Evolutionary conservation across 345 rosid species (phyloP), one percentile per base, ranked within the genome.

Genomic region (Brassica carinata): DNA sequence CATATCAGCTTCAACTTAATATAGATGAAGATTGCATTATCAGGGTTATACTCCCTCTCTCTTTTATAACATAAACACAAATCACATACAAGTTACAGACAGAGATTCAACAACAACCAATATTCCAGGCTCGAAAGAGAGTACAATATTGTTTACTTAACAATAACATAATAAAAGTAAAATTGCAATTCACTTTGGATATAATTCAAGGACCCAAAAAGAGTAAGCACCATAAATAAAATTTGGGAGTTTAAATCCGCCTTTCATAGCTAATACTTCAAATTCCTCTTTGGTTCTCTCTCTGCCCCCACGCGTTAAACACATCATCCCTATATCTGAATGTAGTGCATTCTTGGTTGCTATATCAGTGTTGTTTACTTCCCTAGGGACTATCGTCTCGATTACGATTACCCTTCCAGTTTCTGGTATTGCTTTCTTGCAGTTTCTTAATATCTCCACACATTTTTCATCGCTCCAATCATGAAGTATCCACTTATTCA

Each of bases 251-350:
- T 65, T 65, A 14, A 65, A 75, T n/a, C 78, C 71, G 0, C 71
- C 51, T 65, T 75, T 33, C 23, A 13, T 48, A 3, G 72, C 72
- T 6, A 65, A 53, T 51, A 51, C 72, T 1, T 65, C 64, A 51
- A 65, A 65, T 7, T 61, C 76, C 2, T 73, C 26, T n/a, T 73
- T n/a, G n/a, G 68, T 61, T 38, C 68, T 73, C 23, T 73, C 76
- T 73, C 43, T 73, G 6, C 68, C 77, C 6, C 40, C 77, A 23
- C 14, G 8, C 2, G 51, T 58, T 59, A 26, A 0, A 18, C 43
- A 5, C 69, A 73, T 73, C 69, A 73, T 62, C 3, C 0, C 1
- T 27, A 73, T 5, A 43, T 73, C 68, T 8, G 0, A 5, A 62
- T 30, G 7, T n/a, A 73, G 15, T 34, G 68, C 0, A 4, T 26